Conservation (phyloP, 352 stramenopile species). For the Phytophthora cajani region DNA sequence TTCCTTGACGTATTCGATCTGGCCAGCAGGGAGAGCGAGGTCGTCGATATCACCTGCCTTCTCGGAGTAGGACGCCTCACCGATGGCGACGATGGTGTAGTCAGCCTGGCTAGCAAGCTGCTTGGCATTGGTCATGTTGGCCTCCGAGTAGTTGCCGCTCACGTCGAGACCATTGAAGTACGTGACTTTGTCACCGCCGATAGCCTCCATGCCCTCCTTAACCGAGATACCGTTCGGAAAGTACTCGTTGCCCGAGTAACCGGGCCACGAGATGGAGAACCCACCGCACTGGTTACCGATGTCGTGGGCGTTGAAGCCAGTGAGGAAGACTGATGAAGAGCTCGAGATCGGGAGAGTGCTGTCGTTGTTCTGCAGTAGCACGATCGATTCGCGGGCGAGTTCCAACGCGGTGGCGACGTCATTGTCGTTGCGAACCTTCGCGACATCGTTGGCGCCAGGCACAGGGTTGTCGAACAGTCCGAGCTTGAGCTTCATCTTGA, state of each 20-base stretch:
- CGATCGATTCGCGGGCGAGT: not conserved
- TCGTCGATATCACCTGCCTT: not conserved
- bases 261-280: constrained; percentile 56
- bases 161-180: not conserved
- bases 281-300: not conserved
- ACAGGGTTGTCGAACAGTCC: not conserved
- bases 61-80: not conserved
- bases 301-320: not conserved
- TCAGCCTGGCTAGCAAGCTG: not conserved
- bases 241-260: constrained; percentile 51
- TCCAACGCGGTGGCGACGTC: not conserved
- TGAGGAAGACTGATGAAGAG: not conserved
- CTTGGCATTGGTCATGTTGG: not conserved
- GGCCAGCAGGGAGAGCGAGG: not conserved
- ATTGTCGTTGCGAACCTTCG: not conserved
- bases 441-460: constrained; percentile 28
- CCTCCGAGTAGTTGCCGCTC: not conserved
- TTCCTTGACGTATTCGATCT: not conserved
- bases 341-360: not conserved
- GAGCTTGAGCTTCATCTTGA: constrained; percentile 18
- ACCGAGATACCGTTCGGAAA: not conserved
- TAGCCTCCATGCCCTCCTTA: not conserved
- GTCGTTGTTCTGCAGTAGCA: not conserved
- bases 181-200: not conserved
- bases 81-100: not conserved